Evolutionary conservation across 1,284 basidiomycete species (phyloP), one percentile per base, ranked within the genome.

Genomic region (Ceratorhiza oryzae-sativae): DNA sequence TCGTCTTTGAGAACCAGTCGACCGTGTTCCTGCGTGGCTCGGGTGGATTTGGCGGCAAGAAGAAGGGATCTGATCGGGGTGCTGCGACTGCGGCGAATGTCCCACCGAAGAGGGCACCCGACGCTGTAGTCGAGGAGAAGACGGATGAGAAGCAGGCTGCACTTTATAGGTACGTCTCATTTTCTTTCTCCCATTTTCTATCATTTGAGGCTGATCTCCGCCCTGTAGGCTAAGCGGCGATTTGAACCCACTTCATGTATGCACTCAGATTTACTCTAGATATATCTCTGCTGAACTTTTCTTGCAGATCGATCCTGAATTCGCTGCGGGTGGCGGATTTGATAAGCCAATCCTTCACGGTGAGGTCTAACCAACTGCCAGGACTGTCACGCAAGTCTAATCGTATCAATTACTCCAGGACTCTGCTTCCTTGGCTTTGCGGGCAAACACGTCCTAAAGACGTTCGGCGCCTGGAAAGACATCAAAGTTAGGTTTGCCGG

Each of bases 401-500:
- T 32, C 41, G 30, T 9, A 25, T 9, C 30, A 55, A 46, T 42
- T n/a, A 60, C 45, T 41, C 79, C 83, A 86, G 90, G 91, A 27
- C 87, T 99, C 5, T 98, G 95, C 84, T 93, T 86, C 53, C 93
- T 98, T 86, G 97, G 97, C 61, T 91, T 98, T 75, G 88, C 95
- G 9, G 94, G 90, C n/a, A 98, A 98, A 83, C 94, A 98, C 79
- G 88, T 99, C 51, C 81, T 93, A 77, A 91, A 96, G 81, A 86
- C 89, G 1, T 99, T 88, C 79, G 97, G 97, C 27, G 81, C 87
- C 8, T 97, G 87, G 83, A 89, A 89, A 78, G 94, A 98, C 80
- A 97, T 99, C 85, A 99, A 99, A 87, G 95, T 95, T 74, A 88
- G 97, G 87, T 95, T 97, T 80, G 87, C 90, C 0, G 93, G 93